Percentiles rank a stretch among this genome's conserved stretches.
Evolutionary conservation across 176 grass and related monocot genomes (phyloP).

Genomic region (Ampelocalamus luodianensis): DNA sequence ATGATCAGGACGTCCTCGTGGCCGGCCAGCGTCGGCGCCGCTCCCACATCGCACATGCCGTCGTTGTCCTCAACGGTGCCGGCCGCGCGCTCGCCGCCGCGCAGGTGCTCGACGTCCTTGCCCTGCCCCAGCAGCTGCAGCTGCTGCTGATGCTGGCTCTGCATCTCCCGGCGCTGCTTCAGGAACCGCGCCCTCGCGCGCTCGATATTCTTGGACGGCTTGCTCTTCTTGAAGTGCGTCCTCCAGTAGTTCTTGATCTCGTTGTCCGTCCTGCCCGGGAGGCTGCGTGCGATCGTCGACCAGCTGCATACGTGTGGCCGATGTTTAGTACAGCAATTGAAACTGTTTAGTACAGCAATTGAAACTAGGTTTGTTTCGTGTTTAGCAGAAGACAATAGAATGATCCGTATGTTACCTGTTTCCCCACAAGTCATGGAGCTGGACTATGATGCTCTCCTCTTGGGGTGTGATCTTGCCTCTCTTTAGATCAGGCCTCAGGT

Average conservation of each 20-base stretch:
- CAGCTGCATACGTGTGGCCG: constrained; percentile 47
- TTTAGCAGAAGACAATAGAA: background rate
- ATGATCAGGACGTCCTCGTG: constrained; percentile 46
- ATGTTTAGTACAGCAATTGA: background rate
- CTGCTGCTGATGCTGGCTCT: constrained; percentile 46
- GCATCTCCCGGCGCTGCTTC: constrained; percentile 57
- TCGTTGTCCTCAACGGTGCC: background rate
- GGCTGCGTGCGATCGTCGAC: constrained; percentile 88
- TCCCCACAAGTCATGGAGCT: constrained; percentile 87
- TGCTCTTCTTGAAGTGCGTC: constrained; percentile 91
- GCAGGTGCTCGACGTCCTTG: background rate
- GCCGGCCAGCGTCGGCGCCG: background rate
- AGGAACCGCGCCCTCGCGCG: constrained; percentile 65
- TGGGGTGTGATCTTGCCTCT: constrained; percentile 77
- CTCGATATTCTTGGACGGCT: constrained; percentile 83
- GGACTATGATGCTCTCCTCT: constrained; percentile 81
- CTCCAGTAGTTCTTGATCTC: constrained; percentile 99
- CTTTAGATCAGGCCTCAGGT: constrained; percentile 88
- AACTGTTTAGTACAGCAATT: background rate
- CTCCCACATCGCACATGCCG: background rate
- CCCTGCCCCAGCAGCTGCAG: background rate
- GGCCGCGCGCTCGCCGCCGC: background rate
- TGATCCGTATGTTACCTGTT: constrained; percentile 56
- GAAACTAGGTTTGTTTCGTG: background rate
- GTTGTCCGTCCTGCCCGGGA: constrained; percentile 95